Conservation (phyloP, 257 asterid genomes). For the Perilla frutescens region DNA sequence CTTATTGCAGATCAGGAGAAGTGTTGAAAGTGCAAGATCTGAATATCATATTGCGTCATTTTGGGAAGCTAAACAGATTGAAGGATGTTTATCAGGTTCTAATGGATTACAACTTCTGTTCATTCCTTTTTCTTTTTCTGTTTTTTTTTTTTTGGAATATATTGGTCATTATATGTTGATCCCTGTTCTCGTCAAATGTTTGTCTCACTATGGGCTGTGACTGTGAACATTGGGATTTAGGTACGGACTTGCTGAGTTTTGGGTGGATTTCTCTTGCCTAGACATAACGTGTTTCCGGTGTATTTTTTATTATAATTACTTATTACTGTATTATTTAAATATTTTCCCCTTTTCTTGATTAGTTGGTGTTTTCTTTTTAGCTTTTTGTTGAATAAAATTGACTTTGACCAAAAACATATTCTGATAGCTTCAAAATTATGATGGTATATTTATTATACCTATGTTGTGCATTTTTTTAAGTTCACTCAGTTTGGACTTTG, state of each 20-base stretch:
- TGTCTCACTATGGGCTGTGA: constrained; percentile 1
- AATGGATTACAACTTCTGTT: constrained; percentile 30
- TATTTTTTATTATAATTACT: constrained; percentile 11
- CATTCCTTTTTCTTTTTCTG: not conserved
- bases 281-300: not conserved
- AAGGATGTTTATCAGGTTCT: constrained; percentile 83
- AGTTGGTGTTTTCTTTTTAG: not conserved
- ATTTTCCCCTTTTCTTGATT: constrained; percentile 17
- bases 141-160: not conserved
- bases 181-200: constrained; percentile 24
- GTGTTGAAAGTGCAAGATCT: constrained; percentile 70
- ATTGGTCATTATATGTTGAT: constrained; percentile 26
- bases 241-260: constrained; percentile 11
- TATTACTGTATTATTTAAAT: constrained; percentile 19
- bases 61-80: constrained; percentile 71
- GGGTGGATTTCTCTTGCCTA: constrained; percentile 6
- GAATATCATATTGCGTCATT: constrained; percentile 83
- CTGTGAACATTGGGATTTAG: constrained; percentile 6
- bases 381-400: not conserved
- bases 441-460: constrained; percentile 10
- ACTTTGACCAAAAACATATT: not conserved
- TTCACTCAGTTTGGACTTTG: not conserved
- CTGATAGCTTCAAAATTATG: constrained; percentile 14
- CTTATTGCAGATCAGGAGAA: constrained; percentile 68
- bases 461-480: not conserved